phyloP scores from a whole-genome alignment of 2,329 filamentous ascomycete species.

The Neonectria neomacrospora region DNA sequence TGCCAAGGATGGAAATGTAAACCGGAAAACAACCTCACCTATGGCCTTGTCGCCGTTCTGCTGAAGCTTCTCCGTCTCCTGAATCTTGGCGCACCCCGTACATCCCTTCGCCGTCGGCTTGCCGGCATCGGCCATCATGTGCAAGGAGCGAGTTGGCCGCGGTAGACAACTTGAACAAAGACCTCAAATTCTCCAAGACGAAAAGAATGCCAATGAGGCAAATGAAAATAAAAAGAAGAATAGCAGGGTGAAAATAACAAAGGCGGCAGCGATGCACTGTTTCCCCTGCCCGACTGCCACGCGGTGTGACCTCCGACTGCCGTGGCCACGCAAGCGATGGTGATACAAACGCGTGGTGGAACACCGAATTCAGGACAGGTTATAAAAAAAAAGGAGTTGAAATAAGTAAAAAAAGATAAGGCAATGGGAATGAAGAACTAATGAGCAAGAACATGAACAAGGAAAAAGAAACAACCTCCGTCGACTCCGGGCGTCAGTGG shows the following conservation, averaged over 20 bases:
- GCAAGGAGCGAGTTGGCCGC: background rate
- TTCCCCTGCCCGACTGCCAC: conserved; percentile 13
- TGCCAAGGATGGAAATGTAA: background rate
- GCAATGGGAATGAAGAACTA: background rate
- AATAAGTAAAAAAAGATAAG: background rate
- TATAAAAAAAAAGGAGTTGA: no score
- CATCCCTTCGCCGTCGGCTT: conserved; percentile 19
- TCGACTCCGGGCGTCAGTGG: background rate
- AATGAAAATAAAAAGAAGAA: no score
- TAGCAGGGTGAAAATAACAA: background rate
- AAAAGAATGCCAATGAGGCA: background rate
- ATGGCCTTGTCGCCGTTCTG: conserved; percentile 25
- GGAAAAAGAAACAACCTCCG: background rate
- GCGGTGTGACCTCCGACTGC: conserved; percentile 13
- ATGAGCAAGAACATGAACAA: background rate
- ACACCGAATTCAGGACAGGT: background rate
- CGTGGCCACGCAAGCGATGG: background rate
- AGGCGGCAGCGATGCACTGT: conserved; percentile 11
- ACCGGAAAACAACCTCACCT: background rate
- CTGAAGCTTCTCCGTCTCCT: conserved; percentile 32
- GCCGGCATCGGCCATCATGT: conserved; percentile 10
- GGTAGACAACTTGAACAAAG: background rate
- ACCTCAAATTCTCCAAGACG: background rate
- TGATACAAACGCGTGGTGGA: background rate
- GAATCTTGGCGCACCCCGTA: conserved; percentile 41